Conservation (phyloP, 805 yeast genomes). For the Candida gorgasii region DNA sequence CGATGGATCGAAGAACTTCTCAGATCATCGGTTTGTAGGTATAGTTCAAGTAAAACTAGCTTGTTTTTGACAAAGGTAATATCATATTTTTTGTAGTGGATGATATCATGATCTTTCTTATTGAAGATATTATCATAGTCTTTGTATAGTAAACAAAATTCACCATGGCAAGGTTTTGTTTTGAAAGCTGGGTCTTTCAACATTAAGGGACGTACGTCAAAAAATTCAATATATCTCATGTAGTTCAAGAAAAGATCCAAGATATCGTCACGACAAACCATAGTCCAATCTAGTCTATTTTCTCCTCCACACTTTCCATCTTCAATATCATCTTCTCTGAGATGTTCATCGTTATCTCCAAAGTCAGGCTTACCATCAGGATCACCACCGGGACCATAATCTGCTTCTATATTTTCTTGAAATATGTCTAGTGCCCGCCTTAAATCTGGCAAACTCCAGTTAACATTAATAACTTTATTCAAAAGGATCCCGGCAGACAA, state of each 20-base stretch:
- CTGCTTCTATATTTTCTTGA: neutral
- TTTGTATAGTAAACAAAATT: neutral
- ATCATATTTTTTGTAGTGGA: no score
- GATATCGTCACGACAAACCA: no score
- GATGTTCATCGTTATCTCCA: no score
- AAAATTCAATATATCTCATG: constrained; percentile 27
- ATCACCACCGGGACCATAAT: no score
- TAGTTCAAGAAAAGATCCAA: constrained; percentile 21
- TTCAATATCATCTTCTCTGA: neutral
- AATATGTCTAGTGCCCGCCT: constrained; percentile 12
- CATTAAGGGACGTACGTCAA: neutral
- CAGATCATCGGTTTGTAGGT: constrained; percentile 16
- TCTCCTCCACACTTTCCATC: neutral
- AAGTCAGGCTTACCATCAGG: no score
- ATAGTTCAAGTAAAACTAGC: constrained; percentile 31
- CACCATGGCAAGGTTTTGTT: no score
- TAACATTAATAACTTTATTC: constrained; percentile 21
- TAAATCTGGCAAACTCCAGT: constrained; percentile 21
- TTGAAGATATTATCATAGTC: neutral
- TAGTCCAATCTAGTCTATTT: no score
- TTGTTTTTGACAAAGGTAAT: no score
- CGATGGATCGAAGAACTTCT: no score
- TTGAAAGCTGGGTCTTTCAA: no score
- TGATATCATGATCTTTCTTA: neutral
- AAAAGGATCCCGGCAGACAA: constrained; percentile 26